phyloP scores from a whole-genome alignment of 257 asterid species.

The Eustoma russellianum region DNA sequence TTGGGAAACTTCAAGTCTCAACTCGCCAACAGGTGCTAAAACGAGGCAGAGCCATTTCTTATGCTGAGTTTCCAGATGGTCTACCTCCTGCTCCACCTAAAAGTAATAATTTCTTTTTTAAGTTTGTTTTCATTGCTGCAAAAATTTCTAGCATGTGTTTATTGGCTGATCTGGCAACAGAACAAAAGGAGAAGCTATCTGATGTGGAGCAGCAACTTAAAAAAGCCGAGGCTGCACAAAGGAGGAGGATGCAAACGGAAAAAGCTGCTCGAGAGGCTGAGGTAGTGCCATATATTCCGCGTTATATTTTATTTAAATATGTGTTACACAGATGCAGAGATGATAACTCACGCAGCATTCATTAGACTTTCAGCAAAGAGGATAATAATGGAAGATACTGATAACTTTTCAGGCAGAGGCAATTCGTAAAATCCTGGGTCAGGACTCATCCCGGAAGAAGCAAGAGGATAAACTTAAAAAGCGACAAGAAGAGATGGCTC shows the following conservation, averaged over 20 bases:
- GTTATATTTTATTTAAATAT: no score
- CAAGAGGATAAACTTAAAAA: constrained; percentile 60
- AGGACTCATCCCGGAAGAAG: constrained; percentile 81
- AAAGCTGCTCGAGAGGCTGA: constrained; percentile 84
- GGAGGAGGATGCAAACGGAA: constrained; percentile 64
- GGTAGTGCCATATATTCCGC: constrained; percentile 22
- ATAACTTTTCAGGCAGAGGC: constrained; percentile 65
- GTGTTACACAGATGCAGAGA: no score
- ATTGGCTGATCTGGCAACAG: constrained; percentile 27
- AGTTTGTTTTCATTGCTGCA: constrained; percentile 5
- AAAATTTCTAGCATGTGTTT: constrained; percentile 2
- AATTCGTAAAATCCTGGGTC: constrained; percentile 76
- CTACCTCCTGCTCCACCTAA: constrained; percentile 74
- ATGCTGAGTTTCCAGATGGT: constrained; percentile 53
- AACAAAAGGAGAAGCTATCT: constrained; percentile 64
- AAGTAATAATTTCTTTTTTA: constrained; percentile 32
- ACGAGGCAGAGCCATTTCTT: constrained; percentile 36
- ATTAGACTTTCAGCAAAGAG: neutral
- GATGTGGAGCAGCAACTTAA: constrained; percentile 75
- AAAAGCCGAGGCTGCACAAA: constrained; percentile 83
- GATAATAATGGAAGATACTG: neutral
- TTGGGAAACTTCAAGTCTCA: constrained; percentile 31
- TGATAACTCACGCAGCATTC: neutral
- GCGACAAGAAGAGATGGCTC: constrained; percentile 50
- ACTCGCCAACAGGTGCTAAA: constrained; percentile 56